Evolutionary conservation across 495 filamentous ascomycete genomes (phyloP).

Genomic region (Annulohypoxylon moriforme): DNA sequence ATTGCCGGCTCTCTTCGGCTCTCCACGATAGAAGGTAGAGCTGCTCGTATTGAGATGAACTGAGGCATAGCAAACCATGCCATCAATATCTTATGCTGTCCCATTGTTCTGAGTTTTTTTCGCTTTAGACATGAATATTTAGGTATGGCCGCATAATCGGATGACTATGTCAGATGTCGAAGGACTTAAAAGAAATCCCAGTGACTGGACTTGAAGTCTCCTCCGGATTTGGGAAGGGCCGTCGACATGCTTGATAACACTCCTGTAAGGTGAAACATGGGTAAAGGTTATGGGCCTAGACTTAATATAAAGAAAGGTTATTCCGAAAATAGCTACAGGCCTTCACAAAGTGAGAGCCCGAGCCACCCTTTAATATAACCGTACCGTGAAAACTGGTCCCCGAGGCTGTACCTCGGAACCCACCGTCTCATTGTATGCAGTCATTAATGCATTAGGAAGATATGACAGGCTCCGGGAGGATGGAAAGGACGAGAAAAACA

Average conservation of each 20-base stretch:
- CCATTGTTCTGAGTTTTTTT: neutral
- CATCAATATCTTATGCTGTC: neutral
- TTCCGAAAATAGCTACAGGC: conserved; percentile 36
- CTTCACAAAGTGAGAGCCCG: conserved; percentile 12
- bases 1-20: conserved; percentile 18
- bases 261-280: conserved; percentile 21
- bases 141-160: neutral
- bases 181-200: neutral
- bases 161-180: neutral
- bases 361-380: conserved; percentile 38
- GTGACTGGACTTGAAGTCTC: neutral
- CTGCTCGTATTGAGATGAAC: neutral
- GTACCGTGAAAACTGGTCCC: conserved; percentile 31
- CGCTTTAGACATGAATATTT: neutral
- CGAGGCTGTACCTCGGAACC: conserved; percentile 32
- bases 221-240: neutral
- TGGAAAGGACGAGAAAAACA: conserved; percentile 21
- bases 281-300: conserved; percentile 28
- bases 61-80: neutral
- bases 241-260: neutral
- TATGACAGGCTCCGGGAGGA: conserved; percentile 27
- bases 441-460: conserved; percentile 15
- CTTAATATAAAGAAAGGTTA: conserved; percentile 35
- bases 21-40: conserved; percentile 4
- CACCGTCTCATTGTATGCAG: conserved; percentile 27